Base-by-base conservation (phyloP, 768 basidiomycete genomes). In the Agaricus sinodeliciosus region DNA sequence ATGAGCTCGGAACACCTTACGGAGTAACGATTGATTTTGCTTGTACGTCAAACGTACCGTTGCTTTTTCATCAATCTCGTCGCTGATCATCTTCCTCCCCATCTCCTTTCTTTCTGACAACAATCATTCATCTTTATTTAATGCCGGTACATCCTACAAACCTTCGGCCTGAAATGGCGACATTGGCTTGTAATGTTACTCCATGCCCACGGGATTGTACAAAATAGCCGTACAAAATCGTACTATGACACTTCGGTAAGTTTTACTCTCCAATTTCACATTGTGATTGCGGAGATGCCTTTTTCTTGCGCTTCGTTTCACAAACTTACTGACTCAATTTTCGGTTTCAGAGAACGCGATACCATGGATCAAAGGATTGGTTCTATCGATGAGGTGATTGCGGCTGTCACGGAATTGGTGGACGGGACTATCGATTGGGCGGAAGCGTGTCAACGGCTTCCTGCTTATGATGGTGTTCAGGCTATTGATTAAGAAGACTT, bases 1-100 rank as follows among this genome's bases (percentile, higher is more conserved):
- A 99, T 70, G 96, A 98, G 71, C 80, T 99, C 42, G 96, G 96
- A 58, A 98, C 96, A 27, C 96, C 96, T 1, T 99, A 87, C 68
- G 96, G 95, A 46, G 78, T 95, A 54, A 99, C 96, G 1, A 77
- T 98, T 51, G 95, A 97, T 69, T 97, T 98, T 71, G 96, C 94
- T 48, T 77, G 75, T 76, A 68, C 63, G 74, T 74, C 47, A 35
- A 36, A 9, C 35, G 19, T 15, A 28, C 11, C 55, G 43, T 49
- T 9, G 34, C 31, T 47, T 37, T 51, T 43, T 16, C 35, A 43
- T 46, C 19, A 36, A n/a, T 34, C 44, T 39, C 22, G 9, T 31
- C 8, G 25, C 37, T 31, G 28, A 48, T 9, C 37, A 22, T 25
- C 13, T 45, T 43, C 34, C 39, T 43, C 39, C 9, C 48, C 49